phyloP scores from a whole-genome alignment of 2,329 filamentous ascomycete genomes.

The Trichoderma sp. region DNA sequence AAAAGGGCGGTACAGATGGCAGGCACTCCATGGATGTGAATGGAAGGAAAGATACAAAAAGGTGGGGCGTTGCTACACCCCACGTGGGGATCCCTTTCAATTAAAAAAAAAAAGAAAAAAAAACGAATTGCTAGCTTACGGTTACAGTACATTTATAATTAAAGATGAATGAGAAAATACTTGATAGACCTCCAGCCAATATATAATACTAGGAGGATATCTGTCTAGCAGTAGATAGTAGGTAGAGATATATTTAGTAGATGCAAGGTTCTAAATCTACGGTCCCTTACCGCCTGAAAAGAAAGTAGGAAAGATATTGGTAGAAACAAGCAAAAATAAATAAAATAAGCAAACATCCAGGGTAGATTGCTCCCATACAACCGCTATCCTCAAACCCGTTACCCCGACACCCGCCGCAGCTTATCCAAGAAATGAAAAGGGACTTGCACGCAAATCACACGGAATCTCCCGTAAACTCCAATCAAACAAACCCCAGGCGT shows the following conservation, averaged over 20 bases:
- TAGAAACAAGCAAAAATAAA: background rate
- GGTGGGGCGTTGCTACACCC: background rate
- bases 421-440: background rate
- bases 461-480: background rate
- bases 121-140: background rate
- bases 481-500: slow-evolving; percentile 1
- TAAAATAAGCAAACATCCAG: background rate
- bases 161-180: background rate
- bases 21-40: background rate
- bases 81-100: slow-evolving; percentile 8
- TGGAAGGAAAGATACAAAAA: background rate
- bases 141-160: too few species aligned
- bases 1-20: background rate
- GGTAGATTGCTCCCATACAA: background rate
- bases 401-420: background rate
- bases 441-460: background rate
- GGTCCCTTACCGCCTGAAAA: too few species aligned
- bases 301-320: background rate
- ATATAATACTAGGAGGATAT: background rate
- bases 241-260: background rate
- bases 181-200: background rate
- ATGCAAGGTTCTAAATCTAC: background rate
- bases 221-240: background rate
- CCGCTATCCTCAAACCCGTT: background rate
- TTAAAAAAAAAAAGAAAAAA: background rate